Evolutionary conservation across 1,139 yeast genomes (phyloP).

Genomic region (Suhomyces yuchorum): DNA sequence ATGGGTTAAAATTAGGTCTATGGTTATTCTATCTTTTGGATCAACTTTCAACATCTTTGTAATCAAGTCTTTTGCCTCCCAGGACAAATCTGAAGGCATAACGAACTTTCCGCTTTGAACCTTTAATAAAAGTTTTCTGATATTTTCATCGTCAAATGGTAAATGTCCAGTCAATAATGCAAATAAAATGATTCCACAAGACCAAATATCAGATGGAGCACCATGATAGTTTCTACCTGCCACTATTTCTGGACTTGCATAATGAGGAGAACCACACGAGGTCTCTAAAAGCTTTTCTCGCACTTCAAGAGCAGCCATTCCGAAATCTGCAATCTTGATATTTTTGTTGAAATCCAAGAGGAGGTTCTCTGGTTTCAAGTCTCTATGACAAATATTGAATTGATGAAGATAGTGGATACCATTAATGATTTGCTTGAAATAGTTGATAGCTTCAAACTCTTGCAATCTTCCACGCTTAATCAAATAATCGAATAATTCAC

Average conservation of each 20-base stretch:
- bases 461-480: constrained; percentile 86
- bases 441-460: constrained; percentile 85
- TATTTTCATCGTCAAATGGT: constrained; percentile 96
- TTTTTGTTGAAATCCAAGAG: constrained; percentile 82
- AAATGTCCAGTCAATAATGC: constrained; percentile 92
- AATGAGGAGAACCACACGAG: constrained; percentile 97
- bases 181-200: constrained; percentile 93
- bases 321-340: constrained; percentile 96
- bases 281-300: constrained; percentile 84
- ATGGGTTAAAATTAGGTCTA: constrained; percentile 71
- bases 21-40: constrained; percentile 76
- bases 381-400: constrained; percentile 93
- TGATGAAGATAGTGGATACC: constrained; percentile 95
- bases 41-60: constrained; percentile 78
- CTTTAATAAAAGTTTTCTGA: constrained; percentile 78
- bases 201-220: constrained; percentile 97
- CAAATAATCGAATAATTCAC: constrained; percentile 89
- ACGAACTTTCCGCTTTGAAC: constrained; percentile 87
- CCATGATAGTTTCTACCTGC: constrained; percentile 95
- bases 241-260: constrained; percentile 97
- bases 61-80: constrained; percentile 86
- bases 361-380: constrained; percentile 92
- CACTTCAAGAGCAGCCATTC: constrained; percentile 99
- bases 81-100: constrained; percentile 78
- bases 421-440: constrained; percentile 86